These are phyloP conservation scores for Rhizopogon rudus DNA, from an alignment of 768 basidiomycete genomes.

Conservation along the genomic window DNA sequence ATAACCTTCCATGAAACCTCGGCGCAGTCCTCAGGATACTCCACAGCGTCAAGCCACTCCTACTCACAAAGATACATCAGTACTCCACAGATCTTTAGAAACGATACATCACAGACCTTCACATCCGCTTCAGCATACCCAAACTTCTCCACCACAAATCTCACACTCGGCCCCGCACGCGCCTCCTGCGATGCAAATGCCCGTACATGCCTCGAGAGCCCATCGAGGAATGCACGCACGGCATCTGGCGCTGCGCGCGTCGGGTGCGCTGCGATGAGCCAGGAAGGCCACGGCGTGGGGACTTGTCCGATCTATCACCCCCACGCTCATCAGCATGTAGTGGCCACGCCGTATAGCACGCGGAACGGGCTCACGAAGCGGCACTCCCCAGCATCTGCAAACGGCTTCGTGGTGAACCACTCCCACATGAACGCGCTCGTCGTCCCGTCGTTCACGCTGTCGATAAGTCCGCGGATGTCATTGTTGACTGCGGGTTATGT, in stretches of 20 bases:
- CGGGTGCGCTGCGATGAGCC: slow-evolving; percentile 89
- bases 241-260: slow-evolving; percentile 46
- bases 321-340: not conserved
- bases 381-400: slow-evolving; percentile 70
- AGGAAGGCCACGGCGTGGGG: slow-evolving; percentile 95
- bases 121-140: slow-evolving; percentile 83
- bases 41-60: slow-evolving; percentile 83
- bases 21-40: slow-evolving; percentile 63
- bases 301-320: slow-evolving; percentile 67
- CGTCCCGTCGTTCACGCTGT: slow-evolving; percentile 83
- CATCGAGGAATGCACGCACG: slow-evolving; percentile 55
- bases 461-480: slow-evolving; percentile 74
- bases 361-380: slow-evolving; percentile 61
- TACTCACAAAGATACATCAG: slow-evolving; percentile 19
- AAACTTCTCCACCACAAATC: slow-evolving; percentile 75
- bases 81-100: no score
- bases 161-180: slow-evolving; percentile 54
- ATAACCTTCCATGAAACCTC: slow-evolving; percentile 64
- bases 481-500: slow-evolving; percentile 54
- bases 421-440: slow-evolving; percentile 96
- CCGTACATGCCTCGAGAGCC: slow-evolving; percentile 60
- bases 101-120: slow-evolving; percentile 36
- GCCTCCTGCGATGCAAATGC: slow-evolving; percentile 58
- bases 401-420: slow-evolving; percentile 87
- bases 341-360: not conserved